phyloP scores from a whole-genome alignment of 176 grass and related monocot species.

The Otatea glauca region DNA sequence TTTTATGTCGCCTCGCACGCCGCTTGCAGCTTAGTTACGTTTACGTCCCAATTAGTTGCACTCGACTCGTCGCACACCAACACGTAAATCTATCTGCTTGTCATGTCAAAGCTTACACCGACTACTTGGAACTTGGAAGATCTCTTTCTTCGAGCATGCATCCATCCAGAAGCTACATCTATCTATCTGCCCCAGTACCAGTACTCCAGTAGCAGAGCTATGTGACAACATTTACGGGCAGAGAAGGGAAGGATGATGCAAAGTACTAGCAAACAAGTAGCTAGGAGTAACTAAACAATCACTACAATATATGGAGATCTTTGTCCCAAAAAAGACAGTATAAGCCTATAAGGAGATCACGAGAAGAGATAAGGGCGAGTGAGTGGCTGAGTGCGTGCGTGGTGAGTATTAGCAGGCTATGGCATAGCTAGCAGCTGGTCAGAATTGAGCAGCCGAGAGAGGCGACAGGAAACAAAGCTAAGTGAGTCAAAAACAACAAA shows the following conservation, averaged over 20 bases:
- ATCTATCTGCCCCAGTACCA: neutral
- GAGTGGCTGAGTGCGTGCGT: neutral
- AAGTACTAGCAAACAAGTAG: neutral
- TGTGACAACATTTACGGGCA: neutral
- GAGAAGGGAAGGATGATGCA: neutral
- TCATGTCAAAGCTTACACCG: constrained; percentile 32
- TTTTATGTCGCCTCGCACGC: neutral
- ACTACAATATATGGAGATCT: neutral
- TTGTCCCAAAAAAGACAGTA: too few relatives aligned
- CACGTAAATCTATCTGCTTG: neutral
- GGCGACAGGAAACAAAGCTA: neutral
- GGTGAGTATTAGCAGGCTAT: neutral
- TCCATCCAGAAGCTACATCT: neutral
- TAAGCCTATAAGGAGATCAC: neutral
- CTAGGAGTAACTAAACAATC: neutral
- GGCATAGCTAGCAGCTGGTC: neutral
- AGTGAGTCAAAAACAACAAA: neutral
- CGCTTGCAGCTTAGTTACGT: neutral
- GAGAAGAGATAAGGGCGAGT: constrained; percentile 11
- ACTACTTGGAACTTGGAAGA: constrained; percentile 26
- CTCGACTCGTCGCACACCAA: neutral
- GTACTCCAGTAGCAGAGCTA: neutral
- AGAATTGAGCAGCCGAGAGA: neutral
- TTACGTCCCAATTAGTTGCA: neutral
- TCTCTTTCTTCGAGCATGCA: neutral